Base-by-base conservation (phyloP, 495 filamentous ascomycete genomes). In the Cladorrhinum samala region DNA sequence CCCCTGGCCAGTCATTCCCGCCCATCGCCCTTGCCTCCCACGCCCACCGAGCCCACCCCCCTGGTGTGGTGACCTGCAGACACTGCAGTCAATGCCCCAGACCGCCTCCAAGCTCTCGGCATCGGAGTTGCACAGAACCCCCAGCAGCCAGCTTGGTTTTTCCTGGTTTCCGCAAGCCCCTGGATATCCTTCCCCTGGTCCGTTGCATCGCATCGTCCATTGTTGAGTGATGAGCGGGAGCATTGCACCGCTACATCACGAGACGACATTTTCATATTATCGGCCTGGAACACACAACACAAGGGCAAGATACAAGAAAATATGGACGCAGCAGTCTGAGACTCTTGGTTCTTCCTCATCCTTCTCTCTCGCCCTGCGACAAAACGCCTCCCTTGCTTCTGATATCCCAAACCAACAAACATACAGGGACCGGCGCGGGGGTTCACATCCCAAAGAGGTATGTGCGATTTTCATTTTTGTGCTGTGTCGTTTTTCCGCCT, bases 91-190 rank as follows among this genome's bases (percentile, higher is more conserved):
- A 47, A 47, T 47, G 45, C 45, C n/a, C 45, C 56, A 59, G 58
- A 61, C 55, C 61, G 58, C 58, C 61, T 60, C 57, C 57, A 54
- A 54, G 43, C 41, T 47, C 54, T 63, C 54, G 57, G 60, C 58
- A 49, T 48, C 50, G 46, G 56, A 20, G 50, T 50, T 41, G 57
- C 53, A 60, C 54, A 48, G 57, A 19, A 53, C 54, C 51, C 46
- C 49, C n/a, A n/a, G n/a, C n/a, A 50, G 46, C 40, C 49, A 19
- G 53, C 25, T 46, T 55, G 33, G 33, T 49, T 53, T 46, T 50
- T 54, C 54, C 50, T 40, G 50, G 43, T 45, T 56, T 53, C 53
- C 56, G 50, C 44, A 46, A 19, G 49, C 57, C 56, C 56, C 59
- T 54, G 20, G 39, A 33, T 36, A 16, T 39, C 17, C 19, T 19